A percentile compares a stretch with the other conserved stretches of the same genome.
phyloP scores from a whole-genome alignment of 2,329 filamentous ascomycete genomes.

The Phyllosticta citribraziliensis region DNA sequence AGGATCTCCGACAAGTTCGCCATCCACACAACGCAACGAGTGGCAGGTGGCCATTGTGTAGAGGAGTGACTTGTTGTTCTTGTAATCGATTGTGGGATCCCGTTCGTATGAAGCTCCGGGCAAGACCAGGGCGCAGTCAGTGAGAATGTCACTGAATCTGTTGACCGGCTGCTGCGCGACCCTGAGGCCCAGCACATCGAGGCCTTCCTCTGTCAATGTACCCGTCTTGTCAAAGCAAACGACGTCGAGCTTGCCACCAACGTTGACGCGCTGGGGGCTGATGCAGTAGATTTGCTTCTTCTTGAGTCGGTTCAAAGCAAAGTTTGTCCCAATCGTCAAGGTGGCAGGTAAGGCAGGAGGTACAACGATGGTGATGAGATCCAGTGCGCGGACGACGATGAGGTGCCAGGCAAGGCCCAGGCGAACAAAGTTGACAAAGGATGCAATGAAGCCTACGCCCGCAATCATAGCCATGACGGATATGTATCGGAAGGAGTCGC shows the following conservation, averaged over 20 bases:
- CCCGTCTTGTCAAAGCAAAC: conserved; percentile 99
- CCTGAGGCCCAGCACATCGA: conserved; percentile 84
- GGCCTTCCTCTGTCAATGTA: conserved; percentile 90
- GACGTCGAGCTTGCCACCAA: conserved; percentile 89
- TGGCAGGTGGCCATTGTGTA: conserved; percentile 98
- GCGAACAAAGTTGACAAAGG: conserved; percentile 85
- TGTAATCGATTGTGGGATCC: conserved; percentile 50
- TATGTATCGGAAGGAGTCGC: conserved; percentile 95
- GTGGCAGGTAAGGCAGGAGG: conserved; percentile 91
- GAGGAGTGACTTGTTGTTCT: conserved; percentile 59
- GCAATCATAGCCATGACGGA: conserved; percentile 90
- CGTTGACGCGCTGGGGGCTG: conserved; percentile 92
- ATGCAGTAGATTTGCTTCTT: conserved; percentile 93
- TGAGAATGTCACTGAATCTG: conserved; percentile 67
- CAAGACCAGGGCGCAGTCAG: conserved; percentile 52
- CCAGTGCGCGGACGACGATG: conserved; percentile 83
- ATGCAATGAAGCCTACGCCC: conserved; percentile 75
- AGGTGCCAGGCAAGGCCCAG: conserved; percentile 77
- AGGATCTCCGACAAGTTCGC: conserved; percentile 83
- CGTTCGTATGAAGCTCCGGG: conserved; percentile 45
- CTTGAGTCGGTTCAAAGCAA: conserved; percentile 78
- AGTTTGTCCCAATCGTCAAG: conserved; percentile 91
- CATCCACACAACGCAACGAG: conserved; percentile 76
- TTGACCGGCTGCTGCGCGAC: conserved; percentile 57
- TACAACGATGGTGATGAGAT: conserved; percentile 95